Percentiles rank a stretch among this genome's conserved stretches.
Conservation (phyloP, 2,329 filamentous ascomycete genomes). For the Cordyceps militaris region DNA sequence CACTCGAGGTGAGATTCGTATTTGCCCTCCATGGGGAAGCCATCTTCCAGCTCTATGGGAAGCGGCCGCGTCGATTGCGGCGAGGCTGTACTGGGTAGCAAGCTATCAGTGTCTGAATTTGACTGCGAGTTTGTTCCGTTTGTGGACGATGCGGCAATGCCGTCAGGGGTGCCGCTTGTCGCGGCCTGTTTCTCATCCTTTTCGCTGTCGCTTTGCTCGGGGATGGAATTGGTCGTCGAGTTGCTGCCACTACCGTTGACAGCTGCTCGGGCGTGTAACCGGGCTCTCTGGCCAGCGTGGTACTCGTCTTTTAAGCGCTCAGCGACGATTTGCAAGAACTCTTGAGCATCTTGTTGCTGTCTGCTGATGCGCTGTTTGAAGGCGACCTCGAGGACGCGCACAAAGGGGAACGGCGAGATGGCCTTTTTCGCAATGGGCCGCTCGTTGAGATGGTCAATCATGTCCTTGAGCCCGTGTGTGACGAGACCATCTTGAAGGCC, state of each 20-base stretch:
- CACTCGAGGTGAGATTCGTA: slow-evolving; percentile 96
- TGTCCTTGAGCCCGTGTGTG: slow-evolving; percentile 82
- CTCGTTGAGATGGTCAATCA: slow-evolving; percentile 88
- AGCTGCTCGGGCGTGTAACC: slow-evolving; percentile 45
- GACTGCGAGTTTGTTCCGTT: not conserved
- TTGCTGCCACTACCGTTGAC: slow-evolving; percentile 14
- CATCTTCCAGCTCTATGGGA: slow-evolving; percentile 49
- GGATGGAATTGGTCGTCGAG: not conserved
- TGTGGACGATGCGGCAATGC: not conserved
- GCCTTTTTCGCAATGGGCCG: slow-evolving; percentile 90
- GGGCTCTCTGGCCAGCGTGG: slow-evolving; percentile 71
- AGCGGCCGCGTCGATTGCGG: slow-evolving; percentile 17
- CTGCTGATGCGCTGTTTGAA: slow-evolving; percentile 88
- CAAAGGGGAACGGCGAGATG: slow-evolving; percentile 79
- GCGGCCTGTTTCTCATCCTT: slow-evolving; percentile 9
- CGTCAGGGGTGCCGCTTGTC: not conserved
- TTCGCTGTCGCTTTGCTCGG: slow-evolving; percentile 17
- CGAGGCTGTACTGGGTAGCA: slow-evolving; percentile 15
- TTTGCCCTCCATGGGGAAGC: slow-evolving; percentile 86
- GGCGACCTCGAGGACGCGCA: slow-evolving; percentile 73
- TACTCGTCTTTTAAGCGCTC: slow-evolving; percentile 93
- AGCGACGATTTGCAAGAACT: slow-evolving; percentile 89
- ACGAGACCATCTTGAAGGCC: slow-evolving; percentile 74
- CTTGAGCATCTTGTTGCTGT: slow-evolving; percentile 95
- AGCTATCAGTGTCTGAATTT: slow-evolving; percentile 1